These are phyloP conservation scores for Musa schizocarpa DNA, from an alignment of 176 grass and related monocot species.

Conservation along the genomic window DNA sequence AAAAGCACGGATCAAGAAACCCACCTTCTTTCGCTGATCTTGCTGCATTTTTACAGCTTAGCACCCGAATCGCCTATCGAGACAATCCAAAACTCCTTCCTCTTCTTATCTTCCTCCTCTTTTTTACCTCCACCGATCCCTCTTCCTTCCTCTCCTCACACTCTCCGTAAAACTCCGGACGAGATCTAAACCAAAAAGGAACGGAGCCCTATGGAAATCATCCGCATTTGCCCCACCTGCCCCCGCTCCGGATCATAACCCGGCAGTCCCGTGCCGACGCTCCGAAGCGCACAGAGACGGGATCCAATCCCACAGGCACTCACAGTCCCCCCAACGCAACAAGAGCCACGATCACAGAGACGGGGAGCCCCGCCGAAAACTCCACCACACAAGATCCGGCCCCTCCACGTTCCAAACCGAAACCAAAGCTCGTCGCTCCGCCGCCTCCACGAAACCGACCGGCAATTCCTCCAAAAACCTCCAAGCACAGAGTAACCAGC, in stretches of 20 bases:
- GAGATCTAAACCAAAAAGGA: conserved; percentile 4
- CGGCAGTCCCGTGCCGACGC: conserved; percentile 16
- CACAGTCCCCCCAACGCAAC: conserved; percentile 3
- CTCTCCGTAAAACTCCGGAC: not conserved
- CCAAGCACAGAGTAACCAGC: not conserved
- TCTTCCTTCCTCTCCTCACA: not conserved
- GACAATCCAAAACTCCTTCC: conserved; percentile 11
- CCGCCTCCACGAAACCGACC: not conserved
- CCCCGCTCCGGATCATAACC: conserved; percentile 13
- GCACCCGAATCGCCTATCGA: not conserved
- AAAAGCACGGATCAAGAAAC: conserved; percentile 12
- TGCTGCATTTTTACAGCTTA: conserved; percentile 27
- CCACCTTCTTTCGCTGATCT: conserved; percentile 43
- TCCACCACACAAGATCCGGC: not conserved
- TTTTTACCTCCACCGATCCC: not conserved
- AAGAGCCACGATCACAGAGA: not conserved
- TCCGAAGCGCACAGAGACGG: conserved; percentile 5
- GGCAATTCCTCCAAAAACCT: not conserved
- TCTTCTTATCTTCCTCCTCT: not conserved
- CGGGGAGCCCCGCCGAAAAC: not conserved
- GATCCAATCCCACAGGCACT: conserved; percentile 24
- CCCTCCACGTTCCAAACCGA: not conserved
- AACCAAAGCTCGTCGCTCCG: not conserved
- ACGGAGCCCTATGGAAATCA: conserved; percentile 12
- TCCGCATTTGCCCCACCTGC: conserved; percentile 33